These are phyloP conservation scores for Dendrobium chrysotoxum DNA, from an alignment of 106 monocot genomes.

Conservation along the genomic window DNA sequence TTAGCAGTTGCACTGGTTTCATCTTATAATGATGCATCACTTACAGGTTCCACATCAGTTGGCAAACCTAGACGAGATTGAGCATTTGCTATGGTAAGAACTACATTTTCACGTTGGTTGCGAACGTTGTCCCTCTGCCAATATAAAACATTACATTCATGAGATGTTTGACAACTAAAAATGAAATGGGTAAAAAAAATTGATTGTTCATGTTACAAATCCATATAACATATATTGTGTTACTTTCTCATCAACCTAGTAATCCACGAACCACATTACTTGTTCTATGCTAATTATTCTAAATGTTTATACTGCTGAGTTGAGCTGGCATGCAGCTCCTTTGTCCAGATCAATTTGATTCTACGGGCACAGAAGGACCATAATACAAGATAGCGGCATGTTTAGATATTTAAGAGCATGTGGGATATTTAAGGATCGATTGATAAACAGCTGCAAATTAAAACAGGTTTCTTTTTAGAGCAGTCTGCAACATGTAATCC, in stretches of 20 bases:
- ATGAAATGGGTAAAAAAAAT: background rate
- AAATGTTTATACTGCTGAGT: background rate
- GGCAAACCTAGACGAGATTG: slow-evolving; percentile 72
- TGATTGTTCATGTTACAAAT: background rate
- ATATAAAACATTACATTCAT: slow-evolving; percentile 16
- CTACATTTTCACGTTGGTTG: slow-evolving; percentile 96
- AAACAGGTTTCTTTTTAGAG: background rate
- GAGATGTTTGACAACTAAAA: slow-evolving; percentile 5
- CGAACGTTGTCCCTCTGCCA: slow-evolving; percentile 82
- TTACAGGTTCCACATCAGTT: slow-evolving; percentile 64
- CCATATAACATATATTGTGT: background rate
- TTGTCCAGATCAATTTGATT: slow-evolving; percentile 1
- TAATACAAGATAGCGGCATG: background rate
- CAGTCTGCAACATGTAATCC: background rate
- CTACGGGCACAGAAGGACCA: background rate
- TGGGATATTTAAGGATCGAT: too few relatives aligned
- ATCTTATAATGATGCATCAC: slow-evolving; percentile 15
- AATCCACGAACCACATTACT: background rate
- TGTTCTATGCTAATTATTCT: background rate
- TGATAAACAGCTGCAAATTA: background rate
- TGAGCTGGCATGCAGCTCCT: background rate
- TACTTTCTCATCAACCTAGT: background rate
- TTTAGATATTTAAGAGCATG: background rate
- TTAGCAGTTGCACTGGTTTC: background rate
- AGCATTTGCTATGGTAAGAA: slow-evolving; percentile 83